Conservation (phyloP, 2,329 filamentous ascomycete species). For the Rhynchosporium secalis region DNA sequence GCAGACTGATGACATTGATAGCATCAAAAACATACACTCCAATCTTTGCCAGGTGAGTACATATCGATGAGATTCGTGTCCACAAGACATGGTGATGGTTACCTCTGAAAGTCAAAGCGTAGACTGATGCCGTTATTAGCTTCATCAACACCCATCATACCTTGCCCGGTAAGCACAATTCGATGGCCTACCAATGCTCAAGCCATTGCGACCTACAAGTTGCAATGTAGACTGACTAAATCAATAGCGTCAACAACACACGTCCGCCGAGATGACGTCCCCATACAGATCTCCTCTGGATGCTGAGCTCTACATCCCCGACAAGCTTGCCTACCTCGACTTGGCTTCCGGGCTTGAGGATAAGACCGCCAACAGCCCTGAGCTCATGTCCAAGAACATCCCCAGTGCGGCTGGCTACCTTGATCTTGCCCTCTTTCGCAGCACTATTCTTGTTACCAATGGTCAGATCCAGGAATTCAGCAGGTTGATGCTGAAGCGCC, state of each 20-base stretch:
- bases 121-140: too few species aligned
- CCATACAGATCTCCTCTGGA: not conserved
- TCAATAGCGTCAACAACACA: not conserved
- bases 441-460: constrained; percentile 2
- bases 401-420: not conserved
- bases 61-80: too few species aligned
- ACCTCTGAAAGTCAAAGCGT: too few species aligned
- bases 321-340: constrained; percentile 7
- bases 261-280: not conserved
- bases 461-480: constrained; percentile 12
- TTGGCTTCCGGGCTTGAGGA: constrained; percentile 3
- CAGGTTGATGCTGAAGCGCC: not conserved
- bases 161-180: too few species aligned
- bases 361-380: not conserved
- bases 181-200: too few species aligned
- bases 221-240: not conserved
- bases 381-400: constrained; percentile 5
- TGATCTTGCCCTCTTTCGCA: not conserved
- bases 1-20: not conserved
- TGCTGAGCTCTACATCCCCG: not conserved
- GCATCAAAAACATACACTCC: not conserved
- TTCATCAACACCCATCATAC: too few species aligned
- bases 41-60: not conserved
- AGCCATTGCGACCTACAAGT: too few species aligned
- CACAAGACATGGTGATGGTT: too few species aligned